A percentile compares a stretch with the other conserved stretches of the same genome.
Conservation (phyloP, 805 yeast species). For the Crinitomyces ghanaensis region DNA sequence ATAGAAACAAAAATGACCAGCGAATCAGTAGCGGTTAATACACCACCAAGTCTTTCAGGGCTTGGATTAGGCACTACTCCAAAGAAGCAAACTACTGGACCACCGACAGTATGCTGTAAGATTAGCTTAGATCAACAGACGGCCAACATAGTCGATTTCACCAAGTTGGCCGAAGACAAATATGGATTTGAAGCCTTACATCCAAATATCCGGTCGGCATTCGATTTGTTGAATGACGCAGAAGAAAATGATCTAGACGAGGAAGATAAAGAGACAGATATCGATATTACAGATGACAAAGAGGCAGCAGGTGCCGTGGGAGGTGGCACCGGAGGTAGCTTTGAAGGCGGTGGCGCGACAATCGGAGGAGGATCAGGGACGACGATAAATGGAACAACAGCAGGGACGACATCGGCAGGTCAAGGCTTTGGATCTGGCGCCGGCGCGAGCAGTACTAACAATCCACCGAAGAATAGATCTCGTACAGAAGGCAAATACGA, state of each 20-base stretch:
- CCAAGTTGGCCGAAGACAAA: conserved; percentile 67
- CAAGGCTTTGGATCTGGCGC: conserved; percentile 1
- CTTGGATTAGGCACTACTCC: too few relatives aligned
- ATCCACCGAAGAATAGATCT: conserved; percentile 33
- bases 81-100: too few relatives aligned
- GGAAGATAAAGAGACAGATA: conserved; percentile 26
- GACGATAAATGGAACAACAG: conserved; percentile 5
- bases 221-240: conserved; percentile 37
- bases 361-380: neutral
- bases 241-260: conserved; percentile 38
- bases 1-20: too few relatives aligned
- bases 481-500: conserved; percentile 87
- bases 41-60: too few relatives aligned
- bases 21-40: too few relatives aligned
- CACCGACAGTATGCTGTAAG: too few relatives aligned
- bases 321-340: conserved; percentile 2
- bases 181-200: conserved; percentile 69
- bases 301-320: conserved; percentile 2
- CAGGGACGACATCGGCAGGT: conserved; percentile 2
- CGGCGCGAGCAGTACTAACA: conserved; percentile 1
- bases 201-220: conserved; percentile 47
- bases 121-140: too few relatives aligned
- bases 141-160: conserved; percentile 55
- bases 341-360: conserved; percentile 6
- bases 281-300: conserved; percentile 19